A percentile compares a stretch with the other conserved stretches of the same genome.
Evolutionary conservation across 345 rosid species (phyloP).

Genomic region (Aquilaria yunnanensis): DNA sequence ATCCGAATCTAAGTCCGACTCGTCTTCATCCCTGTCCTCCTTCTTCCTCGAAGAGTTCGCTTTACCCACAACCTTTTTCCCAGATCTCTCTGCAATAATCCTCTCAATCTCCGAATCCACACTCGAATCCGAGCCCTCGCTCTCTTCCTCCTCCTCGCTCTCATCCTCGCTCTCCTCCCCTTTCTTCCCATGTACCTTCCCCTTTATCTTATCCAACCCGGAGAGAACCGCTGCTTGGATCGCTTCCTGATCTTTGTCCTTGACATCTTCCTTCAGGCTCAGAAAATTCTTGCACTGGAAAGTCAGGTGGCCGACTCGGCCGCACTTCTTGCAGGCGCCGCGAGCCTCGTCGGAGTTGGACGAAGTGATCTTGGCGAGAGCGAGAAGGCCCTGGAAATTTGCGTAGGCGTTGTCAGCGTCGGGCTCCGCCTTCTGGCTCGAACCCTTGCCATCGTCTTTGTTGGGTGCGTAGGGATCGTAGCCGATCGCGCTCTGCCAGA

Average conservation of each 20-base stretch:
- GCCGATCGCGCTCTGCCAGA: constrained; percentile 97
- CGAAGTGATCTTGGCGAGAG: constrained; percentile 68
- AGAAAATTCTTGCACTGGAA: constrained; percentile 85
- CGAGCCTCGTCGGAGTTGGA: constrained; percentile 84
- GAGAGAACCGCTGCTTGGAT: constrained; percentile 60
- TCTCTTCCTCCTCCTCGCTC: constrained; percentile 70
- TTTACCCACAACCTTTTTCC: constrained; percentile 46
- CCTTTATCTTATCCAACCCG: constrained; percentile 68
- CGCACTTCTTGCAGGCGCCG: constrained; percentile 87
- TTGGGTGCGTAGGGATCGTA: constrained; percentile 95
- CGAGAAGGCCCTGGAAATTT: constrained; percentile 77
- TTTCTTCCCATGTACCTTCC: constrained; percentile 37
- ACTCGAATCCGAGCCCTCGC: constrained; percentile 77
- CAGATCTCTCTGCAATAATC: constrained; percentile 70
- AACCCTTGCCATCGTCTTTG: constrained; percentile 66
- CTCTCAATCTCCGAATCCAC: constrained; percentile 87
- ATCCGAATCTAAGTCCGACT: constrained; percentile 39
- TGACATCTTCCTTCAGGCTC: constrained; percentile 65
- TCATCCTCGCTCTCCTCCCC: constrained; percentile 35
- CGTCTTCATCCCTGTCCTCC: constrained; percentile 36
- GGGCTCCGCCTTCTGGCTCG: constrained; percentile 42
- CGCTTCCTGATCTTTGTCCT: constrained; percentile 56
- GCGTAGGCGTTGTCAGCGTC: constrained; percentile 74
- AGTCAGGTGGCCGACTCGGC: constrained; percentile 90
- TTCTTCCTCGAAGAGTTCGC: constrained; percentile 34